Base-by-base conservation (phyloP, 148 eudicot species). In the Selenicereus undatus region DNA sequence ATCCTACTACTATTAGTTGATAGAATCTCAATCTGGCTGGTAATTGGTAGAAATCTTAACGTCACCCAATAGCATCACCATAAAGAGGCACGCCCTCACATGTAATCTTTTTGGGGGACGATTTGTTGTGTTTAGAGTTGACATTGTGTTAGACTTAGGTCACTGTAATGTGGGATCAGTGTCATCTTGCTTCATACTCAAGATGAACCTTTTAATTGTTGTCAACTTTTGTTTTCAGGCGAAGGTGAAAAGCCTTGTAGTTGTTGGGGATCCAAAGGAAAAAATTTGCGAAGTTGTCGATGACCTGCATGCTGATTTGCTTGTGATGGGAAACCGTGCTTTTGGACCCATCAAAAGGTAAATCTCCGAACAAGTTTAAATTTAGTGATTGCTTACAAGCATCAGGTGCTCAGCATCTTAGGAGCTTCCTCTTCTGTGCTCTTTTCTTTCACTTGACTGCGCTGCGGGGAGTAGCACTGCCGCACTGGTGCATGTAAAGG, bases 311-410 rank as follows among this genome's bases (percentile, higher is more conserved):
- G 94, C 94, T 74, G 92, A 91, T 71, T 71, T 91, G 81, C 92
- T 91, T 74, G 90, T 91, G n/a, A 88, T 90, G 89, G 94, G 94
- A 14, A 89, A 89, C 70, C 89, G 91, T 76, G 88, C 91, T 29
- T 90, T 88, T 73, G 94, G 92, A 11, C 94, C 86, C 7, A 84
- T 93, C 74, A 93, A 89, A 81, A 89, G 98, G 98, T 92, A 75
- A 64, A 45, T 64, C 35, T 45, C 52, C 18, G 13, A 43, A 73
- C 60, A 1, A 32, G 68, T 52, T 36, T n/a, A 27, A 48, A 16
- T 43, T 8, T 7, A 52, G 65, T 52, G 24, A 27, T 48, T 48
- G 1, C 52, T 16, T 52, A 29, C 65, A 50, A 50, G 14, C 45
- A 11, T 42, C 29, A 69, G 43, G 21, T 69, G 62, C 62, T 69